phyloP scores from a whole-genome alignment of 2,329 filamentous ascomycete genomes.

The Xylariaceae sp. region DNA sequence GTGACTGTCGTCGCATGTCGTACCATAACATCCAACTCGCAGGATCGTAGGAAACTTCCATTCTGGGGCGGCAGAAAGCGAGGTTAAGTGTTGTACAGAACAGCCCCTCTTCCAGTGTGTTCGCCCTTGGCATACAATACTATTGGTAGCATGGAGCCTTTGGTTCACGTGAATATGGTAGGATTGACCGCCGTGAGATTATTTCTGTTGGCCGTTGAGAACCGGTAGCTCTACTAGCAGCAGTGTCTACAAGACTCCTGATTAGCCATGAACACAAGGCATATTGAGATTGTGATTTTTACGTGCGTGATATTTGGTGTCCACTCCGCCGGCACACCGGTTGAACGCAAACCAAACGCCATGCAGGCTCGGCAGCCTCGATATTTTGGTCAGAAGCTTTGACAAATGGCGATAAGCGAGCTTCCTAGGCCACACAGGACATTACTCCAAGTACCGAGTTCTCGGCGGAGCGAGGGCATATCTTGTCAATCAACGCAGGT shows the following conservation, averaged over 20 bases:
- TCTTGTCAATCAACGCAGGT: constrained; percentile 13
- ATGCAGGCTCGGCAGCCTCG: constrained; percentile 15
- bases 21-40: constrained; percentile 33
- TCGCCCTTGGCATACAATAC: not conserved
- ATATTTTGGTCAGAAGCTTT: constrained; percentile 8
- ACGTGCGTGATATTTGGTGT: constrained; percentile 4
- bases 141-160: not conserved
- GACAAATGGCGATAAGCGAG: constrained; percentile 15
- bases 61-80: not conserved
- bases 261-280: not conserved
- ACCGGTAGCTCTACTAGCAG: constrained; percentile 5
- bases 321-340: constrained; percentile 9
- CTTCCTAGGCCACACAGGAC: constrained; percentile 3
- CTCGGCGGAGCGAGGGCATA: constrained; percentile 4
- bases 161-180: constrained; percentile 3
- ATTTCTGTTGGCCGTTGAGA: constrained; percentile 22
- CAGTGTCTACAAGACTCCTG: not conserved
- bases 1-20: constrained; percentile 36
- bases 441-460: constrained; percentile 11
- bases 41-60: constrained; percentile 32
- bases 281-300: not conserved
- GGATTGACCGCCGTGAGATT: constrained; percentile 28
- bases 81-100: constrained; percentile 16
- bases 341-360: constrained; percentile 9
- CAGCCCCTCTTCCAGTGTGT: not conserved